Conservation (phyloP, 2,329 filamentous ascomycete species). For the Coniochaeta sp. region DNA sequence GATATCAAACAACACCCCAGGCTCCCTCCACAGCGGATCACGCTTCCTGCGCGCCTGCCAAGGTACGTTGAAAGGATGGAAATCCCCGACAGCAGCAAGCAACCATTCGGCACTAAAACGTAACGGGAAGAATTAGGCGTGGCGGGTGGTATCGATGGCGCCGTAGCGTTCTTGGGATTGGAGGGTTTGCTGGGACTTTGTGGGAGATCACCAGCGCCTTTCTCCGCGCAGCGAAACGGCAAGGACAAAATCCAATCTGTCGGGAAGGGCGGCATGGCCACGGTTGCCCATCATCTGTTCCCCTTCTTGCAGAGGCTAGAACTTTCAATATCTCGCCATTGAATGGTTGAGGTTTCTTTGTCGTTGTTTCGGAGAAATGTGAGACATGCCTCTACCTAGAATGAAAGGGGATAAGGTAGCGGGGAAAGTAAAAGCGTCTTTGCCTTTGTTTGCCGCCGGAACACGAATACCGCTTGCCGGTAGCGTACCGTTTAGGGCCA, state of each 20-base stretch:
- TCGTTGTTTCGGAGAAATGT: neutral
- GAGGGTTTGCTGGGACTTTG: neutral
- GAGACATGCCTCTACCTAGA: neutral
- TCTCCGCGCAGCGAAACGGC: neutral
- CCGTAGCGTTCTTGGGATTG: neutral
- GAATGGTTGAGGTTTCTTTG: neutral
- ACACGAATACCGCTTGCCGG: neutral
- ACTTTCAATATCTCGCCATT: neutral
- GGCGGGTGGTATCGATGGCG: constrained; percentile 1
- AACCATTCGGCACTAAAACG: neutral
- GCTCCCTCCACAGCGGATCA: neutral
- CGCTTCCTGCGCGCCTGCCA: neutral
- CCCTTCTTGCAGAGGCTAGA: neutral
- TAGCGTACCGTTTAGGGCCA: neutral
- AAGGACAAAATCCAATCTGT: neutral
- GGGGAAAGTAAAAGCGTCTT: neutral
- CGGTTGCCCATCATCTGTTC: no score
- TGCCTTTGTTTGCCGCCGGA: neutral
- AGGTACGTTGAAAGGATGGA: neutral
- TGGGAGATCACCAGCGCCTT: neutral
- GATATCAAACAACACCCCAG: no score
- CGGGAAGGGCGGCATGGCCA: neutral
- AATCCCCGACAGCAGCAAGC: neutral
- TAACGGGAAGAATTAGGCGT: neutral
- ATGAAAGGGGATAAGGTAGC: neutral